phyloP scores from a whole-genome alignment of 441 rosid genomes.

The Syzygium syzygioides region DNA sequence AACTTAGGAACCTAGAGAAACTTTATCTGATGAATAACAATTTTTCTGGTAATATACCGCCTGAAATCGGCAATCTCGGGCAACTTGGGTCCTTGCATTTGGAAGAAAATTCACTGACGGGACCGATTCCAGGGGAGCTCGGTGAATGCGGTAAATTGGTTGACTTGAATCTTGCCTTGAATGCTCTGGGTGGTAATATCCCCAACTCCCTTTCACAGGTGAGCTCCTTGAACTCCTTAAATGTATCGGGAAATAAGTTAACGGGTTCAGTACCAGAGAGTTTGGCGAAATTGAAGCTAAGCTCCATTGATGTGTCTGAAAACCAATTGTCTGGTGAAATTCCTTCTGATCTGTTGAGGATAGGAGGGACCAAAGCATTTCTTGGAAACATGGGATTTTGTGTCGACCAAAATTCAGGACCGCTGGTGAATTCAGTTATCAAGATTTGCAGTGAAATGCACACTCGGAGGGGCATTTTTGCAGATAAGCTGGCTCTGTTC shows the following conservation, averaged over 20 bases:
- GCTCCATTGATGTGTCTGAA: slow-evolving; percentile 62
- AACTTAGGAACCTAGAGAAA: slow-evolving; percentile 45
- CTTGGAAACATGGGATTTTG: slow-evolving; percentile 51
- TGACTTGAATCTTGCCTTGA: slow-evolving; percentile 70
- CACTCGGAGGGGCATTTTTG: slow-evolving; percentile 11
- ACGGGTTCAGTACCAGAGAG: slow-evolving; percentile 50
- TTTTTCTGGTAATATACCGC: slow-evolving; percentile 53
- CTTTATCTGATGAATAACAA: slow-evolving; percentile 48
- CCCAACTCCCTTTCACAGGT: slow-evolving; percentile 37
- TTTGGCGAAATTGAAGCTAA: slow-evolving; percentile 57
- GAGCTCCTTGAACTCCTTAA: slow-evolving; percentile 59
- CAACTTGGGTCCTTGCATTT: slow-evolving; percentile 60
- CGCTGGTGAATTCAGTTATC: slow-evolving; percentile 16
- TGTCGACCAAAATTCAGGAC: slow-evolving; percentile 26
- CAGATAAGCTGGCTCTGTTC: slow-evolving; percentile 32
- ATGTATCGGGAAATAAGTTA: slow-evolving; percentile 66
- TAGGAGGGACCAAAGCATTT: slow-evolving; percentile 68
- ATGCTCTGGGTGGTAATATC: slow-evolving; percentile 55
- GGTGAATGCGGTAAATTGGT: slow-evolving; percentile 48
- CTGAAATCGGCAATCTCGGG: slow-evolving; percentile 37
- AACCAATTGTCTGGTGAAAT: slow-evolving; percentile 62
- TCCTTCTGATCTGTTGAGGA: slow-evolving; percentile 50
- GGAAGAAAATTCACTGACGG: slow-evolving; percentile 58
- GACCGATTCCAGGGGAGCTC: slow-evolving; percentile 47
- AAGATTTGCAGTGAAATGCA: slow-evolving; percentile 32